A percentile compares a stretch with the other conserved stretches of the same genome.
Conservation (phyloP, 257 asterid species). For the Petunia secreta region DNA sequence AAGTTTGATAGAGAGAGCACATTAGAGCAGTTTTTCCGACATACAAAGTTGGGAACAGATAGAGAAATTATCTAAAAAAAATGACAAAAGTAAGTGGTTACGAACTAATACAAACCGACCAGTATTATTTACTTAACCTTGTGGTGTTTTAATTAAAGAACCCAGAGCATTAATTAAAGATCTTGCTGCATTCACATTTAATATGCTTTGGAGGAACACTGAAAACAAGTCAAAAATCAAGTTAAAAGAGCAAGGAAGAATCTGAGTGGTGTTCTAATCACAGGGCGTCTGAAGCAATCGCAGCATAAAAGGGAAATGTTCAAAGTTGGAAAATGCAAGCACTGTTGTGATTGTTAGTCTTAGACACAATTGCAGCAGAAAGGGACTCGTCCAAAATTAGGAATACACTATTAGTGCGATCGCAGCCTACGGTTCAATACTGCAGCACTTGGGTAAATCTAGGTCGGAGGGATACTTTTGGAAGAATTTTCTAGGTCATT, state of each 20-base stretch:
- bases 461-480: background rate
- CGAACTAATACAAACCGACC: background rate
- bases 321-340: background rate
- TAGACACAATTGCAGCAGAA: background rate
- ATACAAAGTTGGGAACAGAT: background rate
- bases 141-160: background rate
- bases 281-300: background rate
- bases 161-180: background rate
- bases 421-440: background rate
- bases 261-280: background rate
- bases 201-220: background rate
- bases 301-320: background rate
- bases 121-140: constrained; percentile 5
- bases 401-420: background rate
- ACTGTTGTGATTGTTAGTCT: background rate
- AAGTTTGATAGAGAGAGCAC: background rate
- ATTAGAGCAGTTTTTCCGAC: background rate
- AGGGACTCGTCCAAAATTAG: background rate
- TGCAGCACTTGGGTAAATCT: background rate
- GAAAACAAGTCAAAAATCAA: background rate
- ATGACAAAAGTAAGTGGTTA: background rate
- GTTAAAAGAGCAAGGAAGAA: background rate
- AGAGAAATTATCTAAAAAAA: background rate
- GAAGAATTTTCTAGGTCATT: background rate
- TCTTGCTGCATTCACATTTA: background rate